phyloP scores from a whole-genome alignment of 1,284 basidiomycete genomes.

The Flammula alnicola region DNA sequence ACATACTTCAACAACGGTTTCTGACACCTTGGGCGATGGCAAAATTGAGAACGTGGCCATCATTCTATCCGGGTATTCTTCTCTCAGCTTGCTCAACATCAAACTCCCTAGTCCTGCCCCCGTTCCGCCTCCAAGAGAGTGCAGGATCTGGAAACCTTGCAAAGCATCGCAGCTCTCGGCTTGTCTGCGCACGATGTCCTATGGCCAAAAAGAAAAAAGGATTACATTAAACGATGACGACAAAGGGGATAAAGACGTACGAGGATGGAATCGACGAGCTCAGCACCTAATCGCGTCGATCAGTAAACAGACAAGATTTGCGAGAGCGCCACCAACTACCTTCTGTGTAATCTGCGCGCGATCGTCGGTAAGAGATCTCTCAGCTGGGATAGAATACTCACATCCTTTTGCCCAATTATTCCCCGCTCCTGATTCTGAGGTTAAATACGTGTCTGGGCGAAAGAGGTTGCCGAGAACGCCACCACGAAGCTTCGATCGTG shows the following conservation, averaged over 20 bases:
- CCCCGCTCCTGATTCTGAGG: constrained; percentile 78
- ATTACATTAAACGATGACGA: constrained; percentile 5
- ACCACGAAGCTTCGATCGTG: constrained; percentile 56
- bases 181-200: constrained; percentile 77
- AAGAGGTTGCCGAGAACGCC: constrained; percentile 79
- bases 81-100: constrained; percentile 83
- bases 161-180: constrained; percentile 85
- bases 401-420: constrained; percentile 96
- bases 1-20: constrained; percentile 88
- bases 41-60: constrained; percentile 91
- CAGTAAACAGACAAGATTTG: constrained; percentile 1
- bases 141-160: constrained; percentile 93
- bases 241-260: constrained; percentile 38
- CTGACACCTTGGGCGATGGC: constrained; percentile 91
- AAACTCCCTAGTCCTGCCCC: constrained; percentile 88
- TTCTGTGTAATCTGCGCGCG: constrained; percentile 77
- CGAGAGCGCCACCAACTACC: constrained; percentile 45
- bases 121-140: constrained; percentile 94
- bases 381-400: constrained; percentile 42
- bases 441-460: constrained; percentile 88
- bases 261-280: constrained; percentile 87
- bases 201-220: not conserved
- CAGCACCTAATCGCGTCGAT: constrained; percentile 66
- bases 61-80: constrained; percentile 95
- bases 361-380: constrained; percentile 14